Evolutionary conservation across 345 rosid genomes (phyloP).

Genomic region (Citrus hindsii): DNA sequence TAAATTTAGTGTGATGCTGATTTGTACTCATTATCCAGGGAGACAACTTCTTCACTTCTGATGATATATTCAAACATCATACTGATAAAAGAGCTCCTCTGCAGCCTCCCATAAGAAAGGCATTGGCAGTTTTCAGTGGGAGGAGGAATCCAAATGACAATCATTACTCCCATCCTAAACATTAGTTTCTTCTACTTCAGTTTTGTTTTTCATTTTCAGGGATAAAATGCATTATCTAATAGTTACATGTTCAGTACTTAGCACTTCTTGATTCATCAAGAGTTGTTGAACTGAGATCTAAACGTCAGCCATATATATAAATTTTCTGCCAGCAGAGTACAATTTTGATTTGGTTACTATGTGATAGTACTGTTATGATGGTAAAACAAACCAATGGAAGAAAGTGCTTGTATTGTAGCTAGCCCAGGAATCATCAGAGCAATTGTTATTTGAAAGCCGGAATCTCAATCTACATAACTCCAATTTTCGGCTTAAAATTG

Average conservation of each 20-base stretch:
- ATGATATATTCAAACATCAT: slow-evolving; percentile 59
- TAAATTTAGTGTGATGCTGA: background rate
- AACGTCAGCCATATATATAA: background rate
- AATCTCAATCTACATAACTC: background rate
- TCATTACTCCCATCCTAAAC: slow-evolving; percentile 73
- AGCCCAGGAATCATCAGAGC: no score
- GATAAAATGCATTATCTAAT: background rate
- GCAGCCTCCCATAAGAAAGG: slow-evolving; percentile 83
- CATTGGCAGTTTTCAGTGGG: slow-evolving; percentile 78
- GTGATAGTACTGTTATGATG: background rate
- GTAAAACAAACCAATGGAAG: background rate
- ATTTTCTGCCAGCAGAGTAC: background rate
- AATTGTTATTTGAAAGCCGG: no score
- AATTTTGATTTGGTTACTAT: background rate
- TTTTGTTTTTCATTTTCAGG: background rate
- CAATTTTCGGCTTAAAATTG: background rate
- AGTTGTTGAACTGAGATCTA: background rate
- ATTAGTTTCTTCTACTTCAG: slow-evolving; percentile 7
- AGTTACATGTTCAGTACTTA: background rate
- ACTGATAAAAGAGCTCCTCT: slow-evolving; percentile 55
- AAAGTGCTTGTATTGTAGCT: background rate
- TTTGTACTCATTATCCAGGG: slow-evolving; percentile 39
- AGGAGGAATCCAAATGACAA: slow-evolving; percentile 96
- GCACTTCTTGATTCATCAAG: background rate
- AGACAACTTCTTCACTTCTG: slow-evolving; percentile 50